Conservation (phyloP, 495 filamentous ascomycete genomes). For the Penicillium diatomitis region DNA sequence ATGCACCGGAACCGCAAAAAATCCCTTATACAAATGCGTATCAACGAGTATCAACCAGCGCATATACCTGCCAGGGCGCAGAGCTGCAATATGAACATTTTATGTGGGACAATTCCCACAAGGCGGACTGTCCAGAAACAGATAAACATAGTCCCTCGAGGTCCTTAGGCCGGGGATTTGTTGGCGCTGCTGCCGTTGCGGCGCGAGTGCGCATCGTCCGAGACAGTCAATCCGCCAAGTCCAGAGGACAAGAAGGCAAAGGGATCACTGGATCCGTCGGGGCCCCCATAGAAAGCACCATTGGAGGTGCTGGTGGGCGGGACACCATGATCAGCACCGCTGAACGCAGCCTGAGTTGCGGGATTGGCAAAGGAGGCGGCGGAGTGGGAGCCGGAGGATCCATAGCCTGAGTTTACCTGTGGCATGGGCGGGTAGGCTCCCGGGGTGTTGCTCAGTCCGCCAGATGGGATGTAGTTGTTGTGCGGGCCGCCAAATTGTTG, state of each 20-base stretch:
- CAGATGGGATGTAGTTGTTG: slow-evolving; percentile 89
- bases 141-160: slow-evolving; percentile 4
- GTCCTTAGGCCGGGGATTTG: slow-evolving; percentile 41
- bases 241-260: slow-evolving; percentile 85
- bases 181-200: slow-evolving; percentile 57
- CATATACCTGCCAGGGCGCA: slow-evolving; percentile 43
- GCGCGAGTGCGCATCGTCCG: slow-evolving; percentile 64
- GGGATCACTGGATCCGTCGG: slow-evolving; percentile 62
- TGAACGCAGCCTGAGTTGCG: slow-evolving; percentile 84
- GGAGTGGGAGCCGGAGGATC: slow-evolving; percentile 63
- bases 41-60: slow-evolving; percentile 53
- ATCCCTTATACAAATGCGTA: slow-evolving; percentile 45
- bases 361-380: slow-evolving; percentile 89
- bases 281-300: slow-evolving; percentile 46
- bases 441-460: slow-evolving; percentile 62
- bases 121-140: slow-evolving; percentile 14
- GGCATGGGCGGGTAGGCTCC: slow-evolving; percentile 72
- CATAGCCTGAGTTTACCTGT: slow-evolving; percentile 63
- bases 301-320: slow-evolving; percentile 44
- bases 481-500: slow-evolving; percentile 85
- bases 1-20: slow-evolving; percentile 41
- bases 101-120: slow-evolving; percentile 20
- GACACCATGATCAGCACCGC: slow-evolving; percentile 65
- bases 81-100: slow-evolving; percentile 35
- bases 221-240: slow-evolving; percentile 71